A percentile compares a stretch with the other conserved stretches of the same genome.
phyloP scores from a whole-genome alignment of 1,139 yeast genomes.

The Scheffersomyces quercinus region DNA sequence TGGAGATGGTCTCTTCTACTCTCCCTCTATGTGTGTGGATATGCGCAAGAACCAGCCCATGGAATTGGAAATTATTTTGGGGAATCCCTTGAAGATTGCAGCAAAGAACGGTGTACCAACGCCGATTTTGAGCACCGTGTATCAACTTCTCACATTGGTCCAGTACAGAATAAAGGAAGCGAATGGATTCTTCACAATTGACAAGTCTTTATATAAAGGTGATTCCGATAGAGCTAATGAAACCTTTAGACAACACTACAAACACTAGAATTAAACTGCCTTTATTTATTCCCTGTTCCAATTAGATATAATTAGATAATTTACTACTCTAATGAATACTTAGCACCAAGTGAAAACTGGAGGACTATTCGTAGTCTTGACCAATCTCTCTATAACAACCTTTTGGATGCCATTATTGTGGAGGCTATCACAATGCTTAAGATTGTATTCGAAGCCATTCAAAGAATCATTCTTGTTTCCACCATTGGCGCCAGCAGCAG shows the following conservation, averaged over 20 bases:
- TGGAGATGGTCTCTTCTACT: slow-evolving; percentile 65
- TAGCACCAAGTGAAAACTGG: slow-evolving; percentile 76
- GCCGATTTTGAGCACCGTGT: slow-evolving; percentile 60
- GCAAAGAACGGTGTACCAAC: slow-evolving; percentile 52
- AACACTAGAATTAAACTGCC: background rate
- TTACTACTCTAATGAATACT: slow-evolving; percentile 1
- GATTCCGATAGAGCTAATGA: slow-evolving; percentile 32
- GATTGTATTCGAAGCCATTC: slow-evolving; percentile 1
- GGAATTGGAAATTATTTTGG: slow-evolving; percentile 71
- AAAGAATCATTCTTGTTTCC: background rate
- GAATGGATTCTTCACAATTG: slow-evolving; percentile 41
- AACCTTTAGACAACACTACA: slow-evolving; percentile 18
- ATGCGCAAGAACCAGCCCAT: slow-evolving; percentile 66
- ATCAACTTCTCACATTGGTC: slow-evolving; percentile 55
- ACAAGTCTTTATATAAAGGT: slow-evolving; percentile 28
- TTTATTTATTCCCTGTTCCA: background rate
- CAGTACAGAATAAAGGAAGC: slow-evolving; percentile 62
- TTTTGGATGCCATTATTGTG: slow-evolving; percentile 24
- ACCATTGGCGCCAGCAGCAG: background rate
- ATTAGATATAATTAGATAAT: background rate
- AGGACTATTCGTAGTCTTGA: slow-evolving; percentile 54
- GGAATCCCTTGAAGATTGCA: slow-evolving; percentile 69
- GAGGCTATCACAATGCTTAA: slow-evolving; percentile 1
- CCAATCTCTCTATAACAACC: slow-evolving; percentile 64
- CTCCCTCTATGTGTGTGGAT: slow-evolving; percentile 79